These are phyloP conservation scores for Entomophthora muscae DNA, from an alignment of 371 early-diverging fungal species.

Conservation along the genomic window DNA sequence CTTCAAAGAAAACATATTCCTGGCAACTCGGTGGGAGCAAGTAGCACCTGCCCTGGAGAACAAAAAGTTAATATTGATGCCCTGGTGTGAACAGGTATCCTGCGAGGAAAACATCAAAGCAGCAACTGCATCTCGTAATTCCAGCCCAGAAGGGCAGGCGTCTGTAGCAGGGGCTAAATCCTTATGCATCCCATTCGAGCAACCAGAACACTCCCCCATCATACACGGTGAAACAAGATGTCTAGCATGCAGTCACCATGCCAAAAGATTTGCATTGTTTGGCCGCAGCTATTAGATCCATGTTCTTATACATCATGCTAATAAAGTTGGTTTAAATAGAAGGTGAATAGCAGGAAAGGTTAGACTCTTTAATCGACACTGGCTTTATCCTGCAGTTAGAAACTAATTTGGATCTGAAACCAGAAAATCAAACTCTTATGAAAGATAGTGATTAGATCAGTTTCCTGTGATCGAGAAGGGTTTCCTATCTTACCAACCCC, in stretches of 20 bases:
- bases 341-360: too few species aligned
- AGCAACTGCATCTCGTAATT: slow-evolving; percentile 49
- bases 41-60: slow-evolving; percentile 78
- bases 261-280: slow-evolving; percentile 71
- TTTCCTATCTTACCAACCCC: too few species aligned
- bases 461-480: too few species aligned
- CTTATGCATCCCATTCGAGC: slow-evolving; percentile 94
- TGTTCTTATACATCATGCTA: too few species aligned
- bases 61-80: slow-evolving; percentile 80
- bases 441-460: too few species aligned
- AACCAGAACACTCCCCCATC: slow-evolving; percentile 63
- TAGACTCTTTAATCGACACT: too few species aligned
- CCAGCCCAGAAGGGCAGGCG: slow-evolving; percentile 77
- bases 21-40: slow-evolving; percentile 74
- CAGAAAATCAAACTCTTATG: too few species aligned
- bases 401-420: too few species aligned
- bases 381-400: too few species aligned
- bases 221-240: slow-evolving; percentile 64
- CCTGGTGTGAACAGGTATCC: slow-evolving; percentile 87
- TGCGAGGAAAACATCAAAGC: slow-evolving; percentile 98
- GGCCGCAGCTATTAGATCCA: slow-evolving; percentile 90
- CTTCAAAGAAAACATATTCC: slow-evolving; percentile 58
- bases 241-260: slow-evolving; percentile 59
- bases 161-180: slow-evolving; percentile 99
- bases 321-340: too few species aligned